phyloP scores from a whole-genome alignment of 1,284 basidiomycete species.

The Sporisorium iseilematis-ciliati region DNA sequence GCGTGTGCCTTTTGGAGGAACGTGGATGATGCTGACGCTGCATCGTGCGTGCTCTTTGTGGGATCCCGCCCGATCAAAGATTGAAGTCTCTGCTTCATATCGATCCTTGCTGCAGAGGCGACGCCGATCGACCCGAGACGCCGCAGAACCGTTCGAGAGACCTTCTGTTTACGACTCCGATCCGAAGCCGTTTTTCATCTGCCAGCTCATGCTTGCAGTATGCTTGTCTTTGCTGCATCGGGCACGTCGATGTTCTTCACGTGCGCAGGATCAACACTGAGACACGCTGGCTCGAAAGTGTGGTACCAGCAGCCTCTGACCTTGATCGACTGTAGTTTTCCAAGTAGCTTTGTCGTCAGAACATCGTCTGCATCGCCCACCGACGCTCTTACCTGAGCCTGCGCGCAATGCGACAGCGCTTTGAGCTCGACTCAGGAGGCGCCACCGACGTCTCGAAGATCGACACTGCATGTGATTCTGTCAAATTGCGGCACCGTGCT shows the following conservation, averaged over 20 bases:
- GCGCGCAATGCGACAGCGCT: no score
- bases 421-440: no score
- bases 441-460: conserved; percentile 5
- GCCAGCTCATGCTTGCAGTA: background rate
- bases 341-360: no score
- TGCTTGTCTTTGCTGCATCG: background rate
- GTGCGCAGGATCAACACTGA: no score
- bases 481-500: conserved; percentile 4
- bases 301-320: no score
- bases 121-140: background rate
- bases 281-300: no score
- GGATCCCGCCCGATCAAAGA: background rate
- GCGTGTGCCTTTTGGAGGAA: no score
- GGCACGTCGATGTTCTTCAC: conserved; percentile 3
- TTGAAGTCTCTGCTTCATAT: background rate
- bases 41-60: no score
- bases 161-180: background rate
- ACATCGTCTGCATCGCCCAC: no score
- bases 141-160: background rate
- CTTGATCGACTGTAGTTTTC: no score
- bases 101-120: background rate
- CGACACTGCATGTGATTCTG: conserved; percentile 24
- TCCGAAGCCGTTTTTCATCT: background rate
- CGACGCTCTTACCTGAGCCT: no score
- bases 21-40: no score